Evolutionary conservation across 768 basidiomycete genomes (phyloP).

Genomic region (Lentinus brumalis): DNA sequence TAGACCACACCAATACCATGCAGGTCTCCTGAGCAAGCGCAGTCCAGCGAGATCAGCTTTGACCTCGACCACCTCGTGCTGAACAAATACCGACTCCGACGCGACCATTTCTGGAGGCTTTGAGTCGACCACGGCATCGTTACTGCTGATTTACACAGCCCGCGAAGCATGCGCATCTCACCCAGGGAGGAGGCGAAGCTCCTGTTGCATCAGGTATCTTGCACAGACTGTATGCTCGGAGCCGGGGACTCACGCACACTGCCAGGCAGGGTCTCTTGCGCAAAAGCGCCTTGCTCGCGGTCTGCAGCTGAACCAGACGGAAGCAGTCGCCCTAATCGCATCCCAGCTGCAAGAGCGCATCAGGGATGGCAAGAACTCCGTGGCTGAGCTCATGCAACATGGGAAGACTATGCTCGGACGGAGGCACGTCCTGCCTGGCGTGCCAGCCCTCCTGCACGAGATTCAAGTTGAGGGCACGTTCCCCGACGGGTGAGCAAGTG

Average conservation of each 20-base stretch:
- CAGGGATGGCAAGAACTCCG: slow-evolving; percentile 84
- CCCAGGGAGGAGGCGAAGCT: slow-evolving; percentile 79
- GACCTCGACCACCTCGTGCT: slow-evolving; percentile 2
- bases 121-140: background rate
- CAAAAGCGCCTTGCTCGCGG: slow-evolving; percentile 97
- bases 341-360: slow-evolving; percentile 93
- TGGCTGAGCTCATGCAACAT: slow-evolving; percentile 90
- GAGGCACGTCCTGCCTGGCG: slow-evolving; percentile 84
- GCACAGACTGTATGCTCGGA: background rate
- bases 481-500: slow-evolving; percentile 64
- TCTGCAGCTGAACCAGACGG: slow-evolving; percentile 80
- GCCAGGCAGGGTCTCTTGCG: slow-evolving; percentile 81
- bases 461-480: slow-evolving; percentile 97
- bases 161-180: slow-evolving; percentile 58
- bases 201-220: slow-evolving; percentile 65
- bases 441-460: slow-evolving; percentile 74
- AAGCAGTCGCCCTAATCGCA: slow-evolving; percentile 88
- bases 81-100: background rate
- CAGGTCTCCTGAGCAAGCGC: background rate
- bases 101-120: background rate
- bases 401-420: slow-evolving; percentile 89
- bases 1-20: background rate
- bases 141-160: background rate
- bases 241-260: background rate
- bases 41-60: background rate